Conservation (phyloP, 805 yeast species). For the Metschnikowia sp. region DNA sequence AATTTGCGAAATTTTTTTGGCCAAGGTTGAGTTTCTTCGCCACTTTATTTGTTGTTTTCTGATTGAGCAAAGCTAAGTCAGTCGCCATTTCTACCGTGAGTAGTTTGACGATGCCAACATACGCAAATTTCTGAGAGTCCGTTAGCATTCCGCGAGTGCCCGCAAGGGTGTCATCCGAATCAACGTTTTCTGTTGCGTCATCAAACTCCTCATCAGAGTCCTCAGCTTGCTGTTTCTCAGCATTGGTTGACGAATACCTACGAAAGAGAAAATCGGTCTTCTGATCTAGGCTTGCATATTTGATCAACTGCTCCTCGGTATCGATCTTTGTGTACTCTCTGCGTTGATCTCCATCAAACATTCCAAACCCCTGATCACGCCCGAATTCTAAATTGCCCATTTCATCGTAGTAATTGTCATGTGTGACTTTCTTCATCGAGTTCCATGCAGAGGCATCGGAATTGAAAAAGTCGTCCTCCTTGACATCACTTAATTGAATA, state of each 20-base stretch:
- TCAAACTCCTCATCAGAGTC: constrained; percentile 28
- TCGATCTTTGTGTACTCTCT: constrained; percentile 87
- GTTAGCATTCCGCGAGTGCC: constrained; percentile 77
- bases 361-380: constrained; percentile 19
- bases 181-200: constrained; percentile 40
- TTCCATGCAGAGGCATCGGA: constrained; percentile 65
- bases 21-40: constrained; percentile 60
- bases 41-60: constrained; percentile 49
- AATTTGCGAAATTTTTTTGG: constrained; percentile 76
- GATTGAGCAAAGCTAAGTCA: constrained; percentile 58
- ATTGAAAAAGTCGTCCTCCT: constrained; percentile 33
- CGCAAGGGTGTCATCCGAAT: constrained; percentile 63
- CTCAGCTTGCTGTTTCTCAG: constrained; percentile 23
- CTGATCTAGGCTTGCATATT: constrained; percentile 50
- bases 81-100: constrained; percentile 78
- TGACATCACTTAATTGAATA: not conserved
- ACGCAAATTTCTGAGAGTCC: constrained; percentile 87
- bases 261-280: constrained; percentile 52
- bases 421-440: constrained; percentile 79
- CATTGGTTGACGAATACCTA: constrained; percentile 10
- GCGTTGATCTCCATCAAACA: constrained; percentile 42
- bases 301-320: constrained; percentile 79
- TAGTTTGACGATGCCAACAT: constrained; percentile 79
- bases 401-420: constrained; percentile 75
- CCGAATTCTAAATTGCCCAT: constrained; percentile 61